Evolutionary conservation across 768 basidiomycete species (phyloP).

Genomic region (Rhizopogon sp.): DNA sequence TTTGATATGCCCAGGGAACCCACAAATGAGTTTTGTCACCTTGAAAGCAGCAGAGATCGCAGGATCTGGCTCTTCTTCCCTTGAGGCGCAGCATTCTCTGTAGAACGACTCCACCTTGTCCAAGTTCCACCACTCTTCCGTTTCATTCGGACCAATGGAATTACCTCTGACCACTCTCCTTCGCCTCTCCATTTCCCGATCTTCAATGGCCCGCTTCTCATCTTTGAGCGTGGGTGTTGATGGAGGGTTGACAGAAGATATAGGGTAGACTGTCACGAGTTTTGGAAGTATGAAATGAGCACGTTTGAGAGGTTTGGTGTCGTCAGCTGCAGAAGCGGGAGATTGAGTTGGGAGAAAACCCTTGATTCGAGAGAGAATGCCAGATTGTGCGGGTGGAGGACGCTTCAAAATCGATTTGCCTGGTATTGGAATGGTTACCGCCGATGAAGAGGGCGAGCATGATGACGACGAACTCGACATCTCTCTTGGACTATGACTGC

Average conservation of each 20-base stretch:
- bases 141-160: conserved; percentile 28
- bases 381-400: conserved; percentile 61
- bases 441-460: conserved; percentile 70
- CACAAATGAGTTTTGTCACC: conserved; percentile 33
- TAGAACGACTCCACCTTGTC: conserved; percentile 85
- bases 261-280: conserved; percentile 86
- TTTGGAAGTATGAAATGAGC: conserved; percentile 91
- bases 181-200: conserved; percentile 65
- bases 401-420: conserved; percentile 81
- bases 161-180: conserved; percentile 59
- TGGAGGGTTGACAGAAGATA: conserved; percentile 80
- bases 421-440: conserved; percentile 73
- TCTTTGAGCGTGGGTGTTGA: conserved; percentile 73
- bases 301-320: conserved; percentile 68
- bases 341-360: conserved; percentile 65
- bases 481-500: background rate
- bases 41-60: conserved; percentile 67
- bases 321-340: conserved; percentile 23
- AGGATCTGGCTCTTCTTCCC: conserved; percentile 66
- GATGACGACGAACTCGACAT: conserved; percentile 39
- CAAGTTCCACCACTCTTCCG: conserved; percentile 78
- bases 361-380: conserved; percentile 70
- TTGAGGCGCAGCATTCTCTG: conserved; percentile 74
- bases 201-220: conserved; percentile 78
- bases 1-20: background rate